Conservation (phyloP, 805 yeast genomes). For the Kodamaea kakaduensis region DNA sequence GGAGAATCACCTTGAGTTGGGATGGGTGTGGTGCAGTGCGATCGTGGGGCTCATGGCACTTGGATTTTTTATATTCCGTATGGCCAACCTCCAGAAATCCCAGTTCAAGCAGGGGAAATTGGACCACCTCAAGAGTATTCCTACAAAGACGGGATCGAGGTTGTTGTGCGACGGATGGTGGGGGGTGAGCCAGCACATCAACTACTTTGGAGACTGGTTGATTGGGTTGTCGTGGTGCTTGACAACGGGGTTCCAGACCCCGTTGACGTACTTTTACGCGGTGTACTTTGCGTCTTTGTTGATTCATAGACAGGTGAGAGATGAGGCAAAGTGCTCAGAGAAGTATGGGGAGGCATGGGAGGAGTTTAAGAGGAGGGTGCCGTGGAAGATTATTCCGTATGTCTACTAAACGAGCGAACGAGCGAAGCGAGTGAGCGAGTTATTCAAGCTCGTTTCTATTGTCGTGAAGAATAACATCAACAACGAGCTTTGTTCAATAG, state of each 20-base stretch:
- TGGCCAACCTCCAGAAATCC: conserved; percentile 81
- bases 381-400: conserved; percentile 87
- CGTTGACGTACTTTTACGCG: conserved; percentile 83
- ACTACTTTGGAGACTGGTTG: conserved; percentile 94
- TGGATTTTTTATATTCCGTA: conserved; percentile 81
- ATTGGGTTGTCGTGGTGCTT: conserved; percentile 90
- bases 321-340: conserved; percentile 81
- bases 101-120: conserved; percentile 77
- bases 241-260: conserved; percentile 77
- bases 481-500: too few species aligned
- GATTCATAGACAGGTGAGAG: conserved; percentile 85
- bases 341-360: conserved; percentile 89
- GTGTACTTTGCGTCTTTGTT: conserved; percentile 77
- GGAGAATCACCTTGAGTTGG: conserved; percentile 52
- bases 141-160: conserved; percentile 73
- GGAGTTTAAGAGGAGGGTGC: conserved; percentile 75
- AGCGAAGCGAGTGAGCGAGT: too few species aligned
- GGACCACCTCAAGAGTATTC: conserved; percentile 54
- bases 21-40: conserved; percentile 31
- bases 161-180: conserved; percentile 94
- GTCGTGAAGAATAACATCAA: too few species aligned
- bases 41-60: conserved; percentile 48
- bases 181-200: conserved; percentile 88
- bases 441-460: too few species aligned
- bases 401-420: conserved; percentile 69